Percentiles rank a stretch among this genome's conserved stretches.
phyloP scores from a whole-genome alignment of 208 protist genomes.

The Leishmania gerbilli region DNA sequence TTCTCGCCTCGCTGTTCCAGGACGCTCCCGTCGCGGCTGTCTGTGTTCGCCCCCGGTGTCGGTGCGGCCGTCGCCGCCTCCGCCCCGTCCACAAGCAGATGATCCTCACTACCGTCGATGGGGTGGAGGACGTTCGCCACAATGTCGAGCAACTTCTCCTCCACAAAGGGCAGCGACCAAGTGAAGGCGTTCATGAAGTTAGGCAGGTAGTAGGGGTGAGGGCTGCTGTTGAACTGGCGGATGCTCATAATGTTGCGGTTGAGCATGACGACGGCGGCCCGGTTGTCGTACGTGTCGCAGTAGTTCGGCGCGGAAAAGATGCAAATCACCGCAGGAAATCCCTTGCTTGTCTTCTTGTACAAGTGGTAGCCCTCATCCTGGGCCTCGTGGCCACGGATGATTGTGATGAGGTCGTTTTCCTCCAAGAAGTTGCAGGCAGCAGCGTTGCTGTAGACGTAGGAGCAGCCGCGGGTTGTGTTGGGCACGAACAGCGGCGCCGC shows the following conservation, averaged over 20 bases:
- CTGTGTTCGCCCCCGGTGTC: background rate
- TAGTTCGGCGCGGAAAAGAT: slow-evolving; percentile 98
- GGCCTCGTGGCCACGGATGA: slow-evolving; percentile 98
- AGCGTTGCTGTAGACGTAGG: slow-evolving; percentile 83
- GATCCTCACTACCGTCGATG: slow-evolving; percentile 64
- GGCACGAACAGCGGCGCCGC: slow-evolving; percentile 52
- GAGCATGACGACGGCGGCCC: slow-evolving; percentile 93
- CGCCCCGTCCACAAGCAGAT: slow-evolving; percentile 10
- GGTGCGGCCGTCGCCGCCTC: background rate
- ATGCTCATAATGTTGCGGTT: slow-evolving; percentile 97
- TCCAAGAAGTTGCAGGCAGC: slow-evolving; percentile 94
- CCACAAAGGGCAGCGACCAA: slow-evolving; percentile 97
- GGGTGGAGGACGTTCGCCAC: slow-evolving; percentile 82
- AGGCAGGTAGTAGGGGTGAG: slow-evolving; percentile 97
- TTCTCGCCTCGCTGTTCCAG: slow-evolving; percentile 41
- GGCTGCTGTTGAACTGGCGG: slow-evolving; percentile 95
- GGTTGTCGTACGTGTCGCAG: slow-evolving; percentile 98
- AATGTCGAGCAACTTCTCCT: slow-evolving; percentile 95
- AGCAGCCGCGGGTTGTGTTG: slow-evolving; percentile 87
- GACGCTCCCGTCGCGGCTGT: slow-evolving; percentile 1
- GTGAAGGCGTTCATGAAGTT: slow-evolving; percentile 98
- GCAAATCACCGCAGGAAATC: slow-evolving; percentile 97
- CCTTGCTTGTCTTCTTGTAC: slow-evolving; percentile 90
- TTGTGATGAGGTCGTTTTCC: slow-evolving; percentile 93
- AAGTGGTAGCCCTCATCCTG: slow-evolving; percentile 93